Evolutionary conservation across 495 filamentous ascomycete species (phyloP).

Genomic region (Penicillium arizonense): DNA sequence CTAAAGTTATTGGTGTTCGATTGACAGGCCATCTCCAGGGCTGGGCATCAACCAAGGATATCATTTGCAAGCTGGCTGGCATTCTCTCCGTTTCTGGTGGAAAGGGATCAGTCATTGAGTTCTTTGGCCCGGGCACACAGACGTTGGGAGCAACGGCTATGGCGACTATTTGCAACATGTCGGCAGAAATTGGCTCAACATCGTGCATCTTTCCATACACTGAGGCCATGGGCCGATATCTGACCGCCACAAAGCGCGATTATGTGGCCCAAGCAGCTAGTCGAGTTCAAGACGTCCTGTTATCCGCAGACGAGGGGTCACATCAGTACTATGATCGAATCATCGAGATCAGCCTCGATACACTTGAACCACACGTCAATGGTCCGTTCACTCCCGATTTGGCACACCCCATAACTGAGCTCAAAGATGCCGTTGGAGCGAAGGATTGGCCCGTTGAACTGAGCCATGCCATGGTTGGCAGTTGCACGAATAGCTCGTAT

Average conservation of each 20-base stretch:
- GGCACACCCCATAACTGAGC: slow-evolving; percentile 86
- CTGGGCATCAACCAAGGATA: slow-evolving; percentile 86
- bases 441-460: slow-evolving; percentile 89
- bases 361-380: slow-evolving; percentile 91
- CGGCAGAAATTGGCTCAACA: slow-evolving; percentile 83
- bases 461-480: slow-evolving; percentile 79
- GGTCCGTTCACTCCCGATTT: slow-evolving; percentile 93
- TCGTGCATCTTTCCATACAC: slow-evolving; percentile 90
- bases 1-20: slow-evolving; percentile 84
- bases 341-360: slow-evolving; percentile 80
- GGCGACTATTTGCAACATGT: slow-evolving; percentile 65
- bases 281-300: slow-evolving; percentile 68
- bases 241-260: slow-evolving; percentile 74
- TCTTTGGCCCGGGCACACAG: slow-evolving; percentile 73
- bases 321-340: slow-evolving; percentile 85
- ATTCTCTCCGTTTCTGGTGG: slow-evolving; percentile 89
- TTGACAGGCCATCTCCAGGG: slow-evolving; percentile 77
- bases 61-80: slow-evolving; percentile 88
- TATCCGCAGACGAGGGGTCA: slow-evolving; percentile 64
- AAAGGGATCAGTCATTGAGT: slow-evolving; percentile 86
- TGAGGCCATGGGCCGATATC: slow-evolving; percentile 82
- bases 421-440: slow-evolving; percentile 73
- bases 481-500: slow-evolving; percentile 93
- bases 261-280: slow-evolving; percentile 76
- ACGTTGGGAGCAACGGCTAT: slow-evolving; percentile 54